phyloP scores from a whole-genome alignment of 345 rosid species.

The Syzygium grande region DNA sequence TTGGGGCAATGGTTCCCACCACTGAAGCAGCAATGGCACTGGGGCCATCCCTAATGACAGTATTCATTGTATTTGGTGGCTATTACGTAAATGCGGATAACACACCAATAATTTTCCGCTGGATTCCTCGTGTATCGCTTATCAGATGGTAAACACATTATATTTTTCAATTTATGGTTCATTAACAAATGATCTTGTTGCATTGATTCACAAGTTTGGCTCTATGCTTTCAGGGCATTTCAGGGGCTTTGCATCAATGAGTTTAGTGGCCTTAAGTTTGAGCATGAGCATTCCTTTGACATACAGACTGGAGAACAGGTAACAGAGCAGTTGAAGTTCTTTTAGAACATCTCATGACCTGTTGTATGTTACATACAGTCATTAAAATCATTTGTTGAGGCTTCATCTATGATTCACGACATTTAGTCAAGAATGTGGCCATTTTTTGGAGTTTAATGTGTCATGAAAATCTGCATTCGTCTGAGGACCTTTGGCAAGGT shows the following conservation, averaged over 20 bases:
- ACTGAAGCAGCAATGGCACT: constrained; percentile 99
- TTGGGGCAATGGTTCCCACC: constrained; percentile 95
- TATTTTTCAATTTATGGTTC: not conserved
- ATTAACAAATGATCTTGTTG: not conserved
- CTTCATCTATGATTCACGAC: not conserved
- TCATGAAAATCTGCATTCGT: not conserved
- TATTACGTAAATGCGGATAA: constrained; percentile 83
- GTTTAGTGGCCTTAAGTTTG: constrained; percentile 77
- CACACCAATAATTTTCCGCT: constrained; percentile 83
- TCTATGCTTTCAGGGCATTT: constrained; percentile 64
- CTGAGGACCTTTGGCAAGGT: not conserved
- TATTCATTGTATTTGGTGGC: constrained; percentile 91
- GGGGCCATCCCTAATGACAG: constrained; percentile 98
- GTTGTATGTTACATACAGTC: not conserved
- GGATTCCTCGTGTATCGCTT: constrained; percentile 87
- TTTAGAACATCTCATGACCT: not conserved
- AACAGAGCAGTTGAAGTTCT: not conserved
- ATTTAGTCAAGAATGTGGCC: not conserved
- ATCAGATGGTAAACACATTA: constrained; percentile 64
- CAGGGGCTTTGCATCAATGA: constrained; percentile 97
- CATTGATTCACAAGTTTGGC: not conserved
- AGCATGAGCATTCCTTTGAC: constrained; percentile 69
- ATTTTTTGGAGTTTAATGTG: not conserved
- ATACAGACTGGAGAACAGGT: constrained; percentile 97
- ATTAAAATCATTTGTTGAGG: not conserved